Percentiles rank a stretch among this genome's conserved stretches.
Conservation (phyloP, 345 rosid species). For the thale cress (Arabidopsis thaliana) region TAIR10.1 NC_003071.7:17648501-17649000, state of each 20-base stretch:
- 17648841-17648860: slow-evolving; percentile 24
- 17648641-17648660: slow-evolving; percentile 98
- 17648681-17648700: background rate
- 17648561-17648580: slow-evolving; percentile 6
- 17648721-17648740: slow-evolving; percentile 15
- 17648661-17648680: background rate
- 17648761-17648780: slow-evolving; percentile 22
- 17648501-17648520: slow-evolving; percentile 88
- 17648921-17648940: slow-evolving; percentile 37
- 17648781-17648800: slow-evolving; percentile 20
- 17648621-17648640: slow-evolving; percentile 71
- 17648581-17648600: slow-evolving; percentile 49
- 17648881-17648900: slow-evolving; percentile 35
- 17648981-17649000: slow-evolving; percentile 27
- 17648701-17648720: background rate
- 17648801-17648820: slow-evolving; percentile 28
- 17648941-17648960: slow-evolving; percentile 42
- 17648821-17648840: slow-evolving; percentile 19
- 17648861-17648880: slow-evolving; percentile 31
- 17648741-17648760: background rate
- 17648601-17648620: slow-evolving; percentile 73
- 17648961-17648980: slow-evolving; percentile 42
- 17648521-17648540: slow-evolving; percentile 70
- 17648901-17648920: slow-evolving; percentile 26
- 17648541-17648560: slow-evolving; percentile 13